Evolutionary conservation across 257 asterid species (phyloP).

Genomic region (Gentiana macrophylla): DNA sequence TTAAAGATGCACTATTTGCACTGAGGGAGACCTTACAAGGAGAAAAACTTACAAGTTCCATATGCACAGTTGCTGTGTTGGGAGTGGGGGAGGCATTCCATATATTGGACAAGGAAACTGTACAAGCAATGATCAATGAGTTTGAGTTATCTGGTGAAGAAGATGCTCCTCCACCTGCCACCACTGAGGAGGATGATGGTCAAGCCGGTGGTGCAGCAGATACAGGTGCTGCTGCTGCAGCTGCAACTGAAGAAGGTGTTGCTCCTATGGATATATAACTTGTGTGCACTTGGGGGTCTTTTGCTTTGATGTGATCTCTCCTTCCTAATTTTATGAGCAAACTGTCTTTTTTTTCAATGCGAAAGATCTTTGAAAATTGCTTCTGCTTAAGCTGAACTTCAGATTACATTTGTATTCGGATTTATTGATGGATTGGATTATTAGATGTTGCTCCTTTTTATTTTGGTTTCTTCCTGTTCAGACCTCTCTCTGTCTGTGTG

Average conservation of each 20-base stretch:
- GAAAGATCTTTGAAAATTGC: not conserved
- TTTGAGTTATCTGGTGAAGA: slow-evolving; percentile 77
- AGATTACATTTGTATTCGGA: no score
- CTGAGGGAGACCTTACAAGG: slow-evolving; percentile 93
- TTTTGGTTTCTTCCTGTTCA: not conserved
- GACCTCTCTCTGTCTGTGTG: no score
- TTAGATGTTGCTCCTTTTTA: no score
- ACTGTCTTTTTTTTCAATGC: not conserved
- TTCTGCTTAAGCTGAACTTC: not conserved
- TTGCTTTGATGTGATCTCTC: no score
- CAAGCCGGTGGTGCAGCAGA: slow-evolving; percentile 33
- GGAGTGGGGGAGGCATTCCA: slow-evolving; percentile 81
- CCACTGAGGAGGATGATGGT: slow-evolving; percentile 32
- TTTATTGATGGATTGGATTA: no score
- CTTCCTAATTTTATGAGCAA: not conserved
- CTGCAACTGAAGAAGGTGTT: slow-evolving; percentile 31
- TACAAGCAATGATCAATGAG: slow-evolving; percentile 62
- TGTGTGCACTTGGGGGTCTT: not conserved
- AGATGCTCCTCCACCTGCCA: slow-evolving; percentile 21
- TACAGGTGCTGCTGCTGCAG: slow-evolving; percentile 28
- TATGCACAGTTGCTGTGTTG: slow-evolving; percentile 76
- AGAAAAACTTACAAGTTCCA: slow-evolving; percentile 74
- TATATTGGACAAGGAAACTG: slow-evolving; percentile 60
- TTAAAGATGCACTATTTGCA: slow-evolving; percentile 89
- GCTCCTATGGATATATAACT: slow-evolving; percentile 86